Evolutionary conservation across 1,139 yeast species (phyloP).

Genomic region (Protomyces macrosporus): DNA sequence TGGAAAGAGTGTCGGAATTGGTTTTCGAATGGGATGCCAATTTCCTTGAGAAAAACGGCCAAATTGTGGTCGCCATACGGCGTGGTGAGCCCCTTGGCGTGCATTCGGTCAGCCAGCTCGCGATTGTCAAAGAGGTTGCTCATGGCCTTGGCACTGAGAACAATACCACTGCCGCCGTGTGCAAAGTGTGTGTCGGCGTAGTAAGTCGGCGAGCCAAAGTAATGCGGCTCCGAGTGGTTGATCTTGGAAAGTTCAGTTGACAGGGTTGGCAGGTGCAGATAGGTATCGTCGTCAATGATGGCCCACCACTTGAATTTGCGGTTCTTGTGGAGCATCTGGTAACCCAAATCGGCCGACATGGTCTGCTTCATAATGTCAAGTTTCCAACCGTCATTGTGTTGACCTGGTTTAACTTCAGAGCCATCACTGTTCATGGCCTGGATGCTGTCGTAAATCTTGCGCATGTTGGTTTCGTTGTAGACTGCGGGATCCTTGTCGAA

Average conservation of each 20-base stretch:
- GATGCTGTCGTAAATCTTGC: neutral
- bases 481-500: conserved; percentile 12
- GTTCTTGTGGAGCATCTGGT: conserved; percentile 6
- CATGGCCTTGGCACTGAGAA: conserved; percentile 39
- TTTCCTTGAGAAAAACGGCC: conserved; percentile 34
- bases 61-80: conserved; percentile 42
- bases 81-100: conserved; percentile 34
- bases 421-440: neutral
- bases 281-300: conserved; percentile 42
- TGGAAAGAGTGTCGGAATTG: conserved; percentile 10
- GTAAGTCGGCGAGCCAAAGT: conserved; percentile 27
- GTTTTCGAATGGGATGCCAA: conserved; percentile 27
- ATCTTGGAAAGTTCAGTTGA: conserved; percentile 34
- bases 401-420: neutral
- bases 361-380: conserved; percentile 14
- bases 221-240: conserved; percentile 34
- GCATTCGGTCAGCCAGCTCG: conserved; percentile 32
- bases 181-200: conserved; percentile 35
- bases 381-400: conserved; percentile 13
- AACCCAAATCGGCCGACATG: conserved; percentile 14
- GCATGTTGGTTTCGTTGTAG: neutral
- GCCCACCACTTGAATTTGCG: conserved; percentile 38
- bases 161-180: conserved; percentile 42
- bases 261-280: conserved; percentile 36
- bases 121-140: conserved; percentile 34